These are phyloP conservation scores for Clonostachys rosea DNA, from an alignment of 2,329 filamentous ascomycete genomes.

Conservation along the genomic window DNA sequence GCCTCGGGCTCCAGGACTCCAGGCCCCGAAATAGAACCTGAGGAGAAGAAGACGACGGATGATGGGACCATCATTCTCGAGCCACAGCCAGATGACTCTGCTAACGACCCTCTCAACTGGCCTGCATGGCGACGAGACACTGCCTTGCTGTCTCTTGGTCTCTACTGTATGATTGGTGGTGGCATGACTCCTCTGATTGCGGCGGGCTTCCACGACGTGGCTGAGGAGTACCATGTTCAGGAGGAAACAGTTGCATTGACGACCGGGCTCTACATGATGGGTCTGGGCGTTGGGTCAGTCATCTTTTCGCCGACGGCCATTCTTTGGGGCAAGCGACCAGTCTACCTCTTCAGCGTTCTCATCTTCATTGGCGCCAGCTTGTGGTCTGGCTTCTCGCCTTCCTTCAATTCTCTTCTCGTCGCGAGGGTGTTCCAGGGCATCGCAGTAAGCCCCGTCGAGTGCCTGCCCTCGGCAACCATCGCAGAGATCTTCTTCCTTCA, in stretches of 20 bases:
- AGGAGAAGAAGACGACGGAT: slow-evolving; percentile 67
- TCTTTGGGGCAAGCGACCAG: slow-evolving; percentile 81
- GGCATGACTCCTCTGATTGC: slow-evolving; percentile 89
- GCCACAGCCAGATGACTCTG: slow-evolving; percentile 85
- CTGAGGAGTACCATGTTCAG: slow-evolving; percentile 57
- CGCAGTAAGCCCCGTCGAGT: slow-evolving; percentile 85
- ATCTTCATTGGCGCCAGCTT: slow-evolving; percentile 73
- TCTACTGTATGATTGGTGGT: slow-evolving; percentile 91
- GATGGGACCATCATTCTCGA: slow-evolving; percentile 84
- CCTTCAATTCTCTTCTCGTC: slow-evolving; percentile 71
- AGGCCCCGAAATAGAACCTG: slow-evolving; percentile 11
- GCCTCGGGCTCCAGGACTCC: background rate
- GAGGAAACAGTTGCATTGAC: slow-evolving; percentile 77
- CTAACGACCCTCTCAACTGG: slow-evolving; percentile 94
- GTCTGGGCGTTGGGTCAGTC: slow-evolving; percentile 79
- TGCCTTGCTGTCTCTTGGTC: slow-evolving; percentile 76
- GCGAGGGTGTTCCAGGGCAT: slow-evolving; percentile 86
- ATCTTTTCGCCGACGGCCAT: slow-evolving; percentile 88
- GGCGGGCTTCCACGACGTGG: slow-evolving; percentile 82
- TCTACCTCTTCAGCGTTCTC: slow-evolving; percentile 74
- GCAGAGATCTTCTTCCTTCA: slow-evolving; percentile 96
- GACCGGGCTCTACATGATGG: slow-evolving; percentile 92
- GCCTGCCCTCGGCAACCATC: slow-evolving; percentile 87
- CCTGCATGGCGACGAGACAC: slow-evolving; percentile 73
- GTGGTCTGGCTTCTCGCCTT: slow-evolving; percentile 85